Conservation (phyloP, 805 yeast species). For the Ascoidea asiatica region DNA sequence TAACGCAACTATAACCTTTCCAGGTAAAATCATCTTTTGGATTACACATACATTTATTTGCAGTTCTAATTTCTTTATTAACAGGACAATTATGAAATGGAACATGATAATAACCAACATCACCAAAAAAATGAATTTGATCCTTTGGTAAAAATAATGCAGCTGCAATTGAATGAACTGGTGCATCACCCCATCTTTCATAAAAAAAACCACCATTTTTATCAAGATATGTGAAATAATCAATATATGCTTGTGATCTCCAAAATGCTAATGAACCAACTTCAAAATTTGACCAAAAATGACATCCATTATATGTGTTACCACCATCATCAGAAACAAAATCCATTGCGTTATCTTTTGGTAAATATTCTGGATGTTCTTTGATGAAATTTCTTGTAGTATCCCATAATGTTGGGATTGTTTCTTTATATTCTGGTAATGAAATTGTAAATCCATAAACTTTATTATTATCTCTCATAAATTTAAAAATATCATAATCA, state of each 20-base stretch:
- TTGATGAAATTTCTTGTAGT: conserved; percentile 48
- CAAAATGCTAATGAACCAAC: conserved; percentile 63
- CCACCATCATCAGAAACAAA: conserved; percentile 67
- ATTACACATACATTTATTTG: conserved; percentile 58
- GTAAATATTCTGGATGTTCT: conserved; percentile 45
- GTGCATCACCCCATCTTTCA: conserved; percentile 94
- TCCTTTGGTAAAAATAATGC: conserved; percentile 59
- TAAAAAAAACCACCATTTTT: conserved; percentile 84
- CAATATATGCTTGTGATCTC: conserved; percentile 56
- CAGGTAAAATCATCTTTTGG: conserved; percentile 64
- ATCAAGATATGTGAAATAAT: conserved; percentile 65
- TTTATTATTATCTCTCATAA: conserved; percentile 65
- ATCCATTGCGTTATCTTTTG: conserved; percentile 49
- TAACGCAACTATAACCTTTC: conserved; percentile 61
- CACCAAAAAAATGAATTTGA: conserved; percentile 68
- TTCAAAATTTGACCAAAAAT: conserved; percentile 88
- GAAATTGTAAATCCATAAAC: conserved; percentile 70
- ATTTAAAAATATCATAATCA: conserved; percentile 68
- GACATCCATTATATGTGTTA: conserved; percentile 63
- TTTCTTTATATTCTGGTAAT: conserved; percentile 57
- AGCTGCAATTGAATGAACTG: conserved; percentile 82
- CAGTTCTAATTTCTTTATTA: conserved; percentile 42
- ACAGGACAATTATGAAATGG: conserved; percentile 76
- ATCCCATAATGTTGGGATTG: conserved; percentile 69
- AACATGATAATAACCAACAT: conserved; percentile 73